These are phyloP conservation scores for Fusarium sp. DNA, from an alignment of 2,329 filamentous ascomycete species.

Conservation along the genomic window DNA sequence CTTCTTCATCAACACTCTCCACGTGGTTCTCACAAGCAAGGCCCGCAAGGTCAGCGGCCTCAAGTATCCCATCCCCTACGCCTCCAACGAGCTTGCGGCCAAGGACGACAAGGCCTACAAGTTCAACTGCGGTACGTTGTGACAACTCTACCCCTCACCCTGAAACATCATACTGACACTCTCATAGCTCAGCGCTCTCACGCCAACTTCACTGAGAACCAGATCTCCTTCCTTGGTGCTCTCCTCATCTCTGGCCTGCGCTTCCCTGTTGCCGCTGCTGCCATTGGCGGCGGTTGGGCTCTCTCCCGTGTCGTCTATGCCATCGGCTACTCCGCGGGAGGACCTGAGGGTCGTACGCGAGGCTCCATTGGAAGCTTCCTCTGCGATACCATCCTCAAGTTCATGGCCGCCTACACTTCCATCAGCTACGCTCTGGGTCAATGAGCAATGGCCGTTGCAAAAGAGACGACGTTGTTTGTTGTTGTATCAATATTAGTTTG, in stretches of 20 bases:
- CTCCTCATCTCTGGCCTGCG: constrained; percentile 64
- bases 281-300: constrained; percentile 61
- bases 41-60: constrained; percentile 63
- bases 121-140: constrained; percentile 67
- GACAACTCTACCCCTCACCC: background rate
- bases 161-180: constrained; percentile 1
- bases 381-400: constrained; percentile 51
- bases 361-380: constrained; percentile 50
- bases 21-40: constrained; percentile 56
- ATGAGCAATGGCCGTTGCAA: constrained; percentile 10
- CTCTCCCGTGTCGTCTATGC: constrained; percentile 63
- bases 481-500: constrained; percentile 22
- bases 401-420: constrained; percentile 55
- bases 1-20: constrained; percentile 65
- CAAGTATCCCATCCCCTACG: constrained; percentile 66
- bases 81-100: constrained; percentile 59
- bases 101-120: constrained; percentile 61
- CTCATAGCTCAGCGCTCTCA: constrained; percentile 65
- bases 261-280: constrained; percentile 60
- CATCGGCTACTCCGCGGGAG: constrained; percentile 59
- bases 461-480: background rate
- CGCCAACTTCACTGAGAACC: constrained; percentile 69
- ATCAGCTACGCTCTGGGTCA: constrained; percentile 50
- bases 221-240: constrained; percentile 59
- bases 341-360: constrained; percentile 55